Base-by-base conservation (phyloP, 2,329 filamentous ascomycete genomes). In the Phaeosphaeria sp. region DNA sequence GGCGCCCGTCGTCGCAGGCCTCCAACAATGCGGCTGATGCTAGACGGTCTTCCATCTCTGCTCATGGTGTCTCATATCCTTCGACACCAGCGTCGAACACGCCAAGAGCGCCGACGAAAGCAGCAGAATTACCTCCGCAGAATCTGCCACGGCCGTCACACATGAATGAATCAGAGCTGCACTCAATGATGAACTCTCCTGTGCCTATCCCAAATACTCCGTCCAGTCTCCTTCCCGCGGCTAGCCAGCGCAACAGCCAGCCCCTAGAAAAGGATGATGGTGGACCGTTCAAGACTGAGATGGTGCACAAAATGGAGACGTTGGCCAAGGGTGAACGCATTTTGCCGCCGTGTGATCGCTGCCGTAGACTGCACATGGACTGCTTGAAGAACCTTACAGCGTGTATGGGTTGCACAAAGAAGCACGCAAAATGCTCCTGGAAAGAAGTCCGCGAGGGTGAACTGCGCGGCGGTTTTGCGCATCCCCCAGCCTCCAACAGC, bases 371-470 rank as follows among this genome's bases (percentile, higher is more conserved):
- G 17, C 88, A 90, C 63, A 91, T 93, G 79, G 87, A 92, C 56
- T 96, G 92, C 61, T 81, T 93, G 48, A 96, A 96, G 77, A 91
- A 96, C 62, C 81, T 95, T 41, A 96, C 92, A 0, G 91, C 92
- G 9, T 96, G 93, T 71, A 87, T 90, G 75, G 92, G 91, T 21
- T 96, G 92, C 75, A 96, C 92, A 0, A 93, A 91, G 74, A 96
- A 96, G 74, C 92, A 96, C 73, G 91, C 91, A 20, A 93, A 93
- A 69, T 96, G 92, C 74, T 89, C 88, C 15, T 96, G 92, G 92
- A 90, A 89, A 65, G 87, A 90, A 46, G 86, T 95, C n/a, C 88
- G 87, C 17, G 87, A 91, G 30, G 89, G 90, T 2, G 93, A 96
- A 67, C 63, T 87, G 36, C 70, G 71, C 17, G 68, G 69, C 33